Base-by-base conservation (phyloP, 352 stramenopile species). In the Globisporangium lucens region DNA sequence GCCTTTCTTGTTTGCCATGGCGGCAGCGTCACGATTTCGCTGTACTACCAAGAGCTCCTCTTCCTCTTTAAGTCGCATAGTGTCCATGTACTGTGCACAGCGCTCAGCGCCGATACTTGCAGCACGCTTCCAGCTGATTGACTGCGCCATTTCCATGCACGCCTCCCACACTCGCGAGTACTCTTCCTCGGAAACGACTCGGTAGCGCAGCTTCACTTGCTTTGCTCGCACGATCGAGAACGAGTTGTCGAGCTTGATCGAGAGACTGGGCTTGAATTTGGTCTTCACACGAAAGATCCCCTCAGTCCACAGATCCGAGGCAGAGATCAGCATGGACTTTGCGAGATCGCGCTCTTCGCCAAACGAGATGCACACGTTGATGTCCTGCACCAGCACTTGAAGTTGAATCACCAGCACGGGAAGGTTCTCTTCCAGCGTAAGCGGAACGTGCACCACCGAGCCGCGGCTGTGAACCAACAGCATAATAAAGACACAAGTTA, bases 91-190 rank as follows among this genome's bases (percentile, higher is more conserved):
- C 35, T 70, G 47, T 30, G 65, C 47, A 53, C 80, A 90, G 6
- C 82, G 74, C 17, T 79, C 62, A 35, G 71, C 59, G 4, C 81
- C 85, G 36, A 56, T 55, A 20, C 59, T 72, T 1, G 81, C 81
- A 2, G 76, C 75, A 13, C 77, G 66, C 38, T 94, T 94, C 86
- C 86, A 94, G 30, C 70, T 83, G 35, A 94, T 94, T 2, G 79
- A 80, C 57, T 83, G 77, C n/a, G 87, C 87, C 69, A 91, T 84
- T 43, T 82, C 78, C 17, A 79, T 53, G 51, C 81, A 92, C 3
- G 79, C 76, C 66, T 85, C 71, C 87, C 87, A 94, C 7, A 81
- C 82, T 0, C 36, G 41, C 5, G 67, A 61, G 57, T 88, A 92
- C 3, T 79, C 71, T 10, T 27, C 53, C 3, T 47, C 33, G 8